Conservation (phyloP, 768 basidiomycete species). For the Hygrocybe coccinea region DNA sequence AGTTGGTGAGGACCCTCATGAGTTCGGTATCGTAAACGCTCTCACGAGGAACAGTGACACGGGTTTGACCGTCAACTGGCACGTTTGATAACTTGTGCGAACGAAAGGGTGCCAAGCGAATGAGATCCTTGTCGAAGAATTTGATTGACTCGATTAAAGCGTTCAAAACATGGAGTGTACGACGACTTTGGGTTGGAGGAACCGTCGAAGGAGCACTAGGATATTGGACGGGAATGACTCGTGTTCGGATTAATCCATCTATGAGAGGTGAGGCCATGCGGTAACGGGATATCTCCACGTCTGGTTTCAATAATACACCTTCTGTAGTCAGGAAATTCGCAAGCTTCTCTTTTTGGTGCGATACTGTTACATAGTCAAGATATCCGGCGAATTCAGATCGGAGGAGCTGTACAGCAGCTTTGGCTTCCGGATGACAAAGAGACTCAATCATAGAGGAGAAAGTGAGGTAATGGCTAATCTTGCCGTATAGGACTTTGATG, state of each 20-base stretch:
- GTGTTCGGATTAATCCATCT: too few relatives aligned
- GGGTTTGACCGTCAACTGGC: background rate
- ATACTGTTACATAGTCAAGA: conserved; percentile 3
- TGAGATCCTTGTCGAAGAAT: conserved; percentile 11
- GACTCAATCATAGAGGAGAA: conserved; percentile 3
- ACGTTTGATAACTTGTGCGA: conserved; percentile 11
- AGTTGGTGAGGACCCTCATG: conserved; percentile 11
- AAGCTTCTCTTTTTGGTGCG: background rate
- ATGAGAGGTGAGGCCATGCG: background rate
- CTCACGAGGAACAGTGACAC: conserved; percentile 8
- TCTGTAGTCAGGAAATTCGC: too few relatives aligned
- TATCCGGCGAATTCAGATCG: conserved; percentile 6
- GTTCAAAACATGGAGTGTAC: conserved; percentile 3
- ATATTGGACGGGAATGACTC: conserved; percentile 8
- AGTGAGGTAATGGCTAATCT: conserved; percentile 1
- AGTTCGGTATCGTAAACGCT: conserved; percentile 11
- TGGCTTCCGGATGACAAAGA: too few relatives aligned
- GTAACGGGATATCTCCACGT: background rate
- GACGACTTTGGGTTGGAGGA: background rate
- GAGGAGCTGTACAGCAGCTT: conserved; percentile 2
- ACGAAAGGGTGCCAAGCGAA: background rate
- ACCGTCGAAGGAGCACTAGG: conserved; percentile 4
- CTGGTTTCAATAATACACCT: background rate
- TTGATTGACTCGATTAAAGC: conserved; percentile 11
- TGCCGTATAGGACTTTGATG: conserved; percentile 1